phyloP scores from a whole-genome alignment of 2,329 filamentous ascomycete genomes.

The Shiraia sp. region DNA sequence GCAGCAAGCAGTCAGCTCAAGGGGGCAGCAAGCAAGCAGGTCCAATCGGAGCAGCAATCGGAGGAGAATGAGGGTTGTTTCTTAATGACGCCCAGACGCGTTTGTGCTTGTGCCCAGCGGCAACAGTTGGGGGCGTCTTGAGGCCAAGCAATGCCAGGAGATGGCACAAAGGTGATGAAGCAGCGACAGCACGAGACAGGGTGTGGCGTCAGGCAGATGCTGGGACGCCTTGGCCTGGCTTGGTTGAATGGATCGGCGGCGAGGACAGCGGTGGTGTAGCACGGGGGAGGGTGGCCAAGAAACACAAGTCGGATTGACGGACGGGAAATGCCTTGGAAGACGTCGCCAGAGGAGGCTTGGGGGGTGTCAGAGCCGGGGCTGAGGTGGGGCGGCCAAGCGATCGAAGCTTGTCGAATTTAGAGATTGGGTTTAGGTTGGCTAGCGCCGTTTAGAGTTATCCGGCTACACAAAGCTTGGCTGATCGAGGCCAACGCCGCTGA shows the following conservation, averaged over 20 bases:
- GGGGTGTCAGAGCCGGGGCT: constrained; percentile 28
- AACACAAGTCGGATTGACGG: constrained; percentile 32
- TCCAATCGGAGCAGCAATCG: too few relatives aligned
- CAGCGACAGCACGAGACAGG: constrained; percentile 9
- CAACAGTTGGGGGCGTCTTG: constrained; percentile 17
- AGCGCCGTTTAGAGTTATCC: constrained; percentile 32
- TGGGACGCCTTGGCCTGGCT: constrained; percentile 25
- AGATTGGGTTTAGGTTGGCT: constrained; percentile 40
- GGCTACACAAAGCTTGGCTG: constrained; percentile 37
- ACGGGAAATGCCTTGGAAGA: too few relatives aligned
- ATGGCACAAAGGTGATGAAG: constrained; percentile 16
- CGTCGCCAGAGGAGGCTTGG: constrained; percentile 22
- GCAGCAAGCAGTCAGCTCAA: too few relatives aligned
- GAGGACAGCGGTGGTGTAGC: neutral
- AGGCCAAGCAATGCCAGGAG: constrained; percentile 31
- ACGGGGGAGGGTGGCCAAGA: constrained; percentile 21
- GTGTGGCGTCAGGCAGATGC: constrained; percentile 13
- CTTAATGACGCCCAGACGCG: constrained; percentile 22
- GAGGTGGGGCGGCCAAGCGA: constrained; percentile 29
- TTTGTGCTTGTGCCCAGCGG: constrained; percentile 12
- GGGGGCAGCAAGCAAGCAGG: too few relatives aligned
- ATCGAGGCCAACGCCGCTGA: constrained; percentile 21
- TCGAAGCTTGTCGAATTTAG: constrained; percentile 41
- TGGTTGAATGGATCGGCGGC: constrained; percentile 14
- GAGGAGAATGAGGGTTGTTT: too few relatives aligned